Conservation (phyloP, 352 stramenopile species). For the Phytopythium boreale region DNA sequence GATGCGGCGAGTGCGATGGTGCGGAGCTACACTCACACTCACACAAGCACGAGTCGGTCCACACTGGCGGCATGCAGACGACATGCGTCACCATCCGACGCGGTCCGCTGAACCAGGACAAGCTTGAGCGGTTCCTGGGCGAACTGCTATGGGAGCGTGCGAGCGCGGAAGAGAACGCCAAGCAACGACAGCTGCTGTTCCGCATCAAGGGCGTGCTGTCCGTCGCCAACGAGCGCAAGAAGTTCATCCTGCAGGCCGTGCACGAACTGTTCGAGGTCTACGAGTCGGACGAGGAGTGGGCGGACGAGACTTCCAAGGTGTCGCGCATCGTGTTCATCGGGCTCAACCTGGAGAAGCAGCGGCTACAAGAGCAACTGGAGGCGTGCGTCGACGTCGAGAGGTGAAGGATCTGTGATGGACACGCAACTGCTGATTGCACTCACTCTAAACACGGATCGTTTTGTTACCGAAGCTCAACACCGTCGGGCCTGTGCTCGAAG, state of each 20-base stretch:
- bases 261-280: constrained; percentile 83
- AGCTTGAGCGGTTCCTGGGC: constrained; percentile 71
- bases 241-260: constrained; percentile 81
- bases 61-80: constrained; percentile 71
- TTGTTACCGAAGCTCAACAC: not conserved
- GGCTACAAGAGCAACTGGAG: constrained; percentile 32
- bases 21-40: constrained; percentile 2
- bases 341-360: constrained; percentile 38
- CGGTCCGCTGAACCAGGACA: constrained; percentile 36
- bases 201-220: constrained; percentile 74
- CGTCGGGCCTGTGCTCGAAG: not conserved
- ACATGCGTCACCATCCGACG: constrained; percentile 52
- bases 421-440: not conserved
- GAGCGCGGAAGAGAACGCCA: constrained; percentile 13
- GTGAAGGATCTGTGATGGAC: not conserved
- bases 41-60: constrained; percentile 17
- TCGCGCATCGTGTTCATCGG: constrained; percentile 78
- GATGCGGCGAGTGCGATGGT: constrained; percentile 14
- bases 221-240: constrained; percentile 44
- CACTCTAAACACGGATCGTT: not conserved
- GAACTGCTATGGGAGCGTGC: constrained; percentile 65
- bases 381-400: constrained; percentile 22
- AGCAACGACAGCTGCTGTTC: constrained; percentile 46
- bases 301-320: constrained; percentile 9
- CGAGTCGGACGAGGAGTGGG: constrained; percentile 54